These are phyloP conservation scores for Amanita muscaria DNA, from an alignment of 768 basidiomycete species.

Conservation along the genomic window DNA sequence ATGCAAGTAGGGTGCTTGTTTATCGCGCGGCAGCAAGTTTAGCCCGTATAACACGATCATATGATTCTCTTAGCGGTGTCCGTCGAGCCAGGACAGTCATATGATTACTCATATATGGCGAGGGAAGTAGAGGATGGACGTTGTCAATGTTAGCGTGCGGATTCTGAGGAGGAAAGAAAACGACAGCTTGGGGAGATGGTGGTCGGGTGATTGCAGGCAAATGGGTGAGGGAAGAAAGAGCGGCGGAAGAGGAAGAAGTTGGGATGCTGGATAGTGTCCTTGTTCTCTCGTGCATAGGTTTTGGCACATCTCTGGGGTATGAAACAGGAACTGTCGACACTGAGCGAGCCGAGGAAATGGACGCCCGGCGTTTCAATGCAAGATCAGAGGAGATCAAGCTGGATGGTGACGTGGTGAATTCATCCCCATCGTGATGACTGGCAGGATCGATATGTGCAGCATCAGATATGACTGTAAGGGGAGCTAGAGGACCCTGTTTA, in stretches of 20 bases:
- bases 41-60: slow-evolving; percentile 55
- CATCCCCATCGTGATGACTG: slow-evolving; percentile 17
- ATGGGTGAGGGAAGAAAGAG: slow-evolving; percentile 48
- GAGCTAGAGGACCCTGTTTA: slow-evolving; percentile 46
- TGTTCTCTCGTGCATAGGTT: slow-evolving; percentile 31
- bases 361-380: slow-evolving; percentile 25
- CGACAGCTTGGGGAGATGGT: slow-evolving; percentile 39
- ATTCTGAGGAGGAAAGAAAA: slow-evolving; percentile 59
- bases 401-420: slow-evolving; percentile 27
- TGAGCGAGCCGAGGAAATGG: slow-evolving; percentile 38
- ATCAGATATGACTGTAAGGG: slow-evolving; percentile 52
- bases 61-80: slow-evolving; percentile 60
- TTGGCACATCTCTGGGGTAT: neutral
- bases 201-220: slow-evolving; percentile 40
- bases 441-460: slow-evolving; percentile 32
- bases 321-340: slow-evolving; percentile 45
- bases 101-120: slow-evolving; percentile 63
- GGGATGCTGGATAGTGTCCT: slow-evolving; percentile 55
- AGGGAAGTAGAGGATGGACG: slow-evolving; percentile 64
- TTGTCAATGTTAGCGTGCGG: slow-evolving; percentile 45
- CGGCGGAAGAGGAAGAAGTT: slow-evolving; percentile 43
- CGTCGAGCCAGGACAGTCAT: slow-evolving; percentile 58
- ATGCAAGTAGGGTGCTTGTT: no score
- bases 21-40: slow-evolving; percentile 31
- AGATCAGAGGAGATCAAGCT: slow-evolving; percentile 23